Evolutionary conservation across 2,329 filamentous ascomycete genomes (phyloP), one percentile per base, ranked within the genome.

Genomic region (Fusarium marasasianum): DNA sequence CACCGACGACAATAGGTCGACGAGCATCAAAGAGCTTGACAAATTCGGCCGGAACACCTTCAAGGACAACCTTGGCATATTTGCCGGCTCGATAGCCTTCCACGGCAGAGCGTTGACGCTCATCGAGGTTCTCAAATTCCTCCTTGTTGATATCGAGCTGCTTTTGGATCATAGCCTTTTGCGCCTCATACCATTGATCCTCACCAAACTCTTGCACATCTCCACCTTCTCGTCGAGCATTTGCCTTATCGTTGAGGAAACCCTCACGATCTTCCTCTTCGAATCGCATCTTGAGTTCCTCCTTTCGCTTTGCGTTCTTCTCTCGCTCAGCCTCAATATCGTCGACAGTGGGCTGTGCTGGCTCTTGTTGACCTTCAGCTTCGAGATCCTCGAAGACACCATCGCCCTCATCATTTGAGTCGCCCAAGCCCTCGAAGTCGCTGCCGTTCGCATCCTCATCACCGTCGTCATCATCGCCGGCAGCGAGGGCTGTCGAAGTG

Each of bases 261-360:
- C 96, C 96, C 80, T 99, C 96, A n/a, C 94, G 90, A 80, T 99
- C 96, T 86, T 99, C 96, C 82, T 98, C 95, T 80, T 99, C 96
- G 80, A 99, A 99, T 3, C 97, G 91, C 59, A 97, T 87, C 81
- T 94, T 97, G 60, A 99, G 89, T 81, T 99, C 96, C 83, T 98
- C 96, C 83, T 99, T 99, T 74, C 94, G 89, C 74, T 91, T 91
- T 5, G 96, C 96, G 79, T 99, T 99, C 82, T 91, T 93, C 76
- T 94, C 94, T 76, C 96, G 93, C 84, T 99, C 96, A 8, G 91
- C 93, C 71, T 96, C 94, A n/a, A 98, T 87, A 54, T 83, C 86
- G n/a, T 86, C 83, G 18, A 82, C 82, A 5, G 83, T 79, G 63
- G 84, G 84, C 15, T 85, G 84, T 14, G 86, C 80, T 5, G 81